Conservation (phyloP, 1,139 yeast species). For the Candida smagusa region DNA sequence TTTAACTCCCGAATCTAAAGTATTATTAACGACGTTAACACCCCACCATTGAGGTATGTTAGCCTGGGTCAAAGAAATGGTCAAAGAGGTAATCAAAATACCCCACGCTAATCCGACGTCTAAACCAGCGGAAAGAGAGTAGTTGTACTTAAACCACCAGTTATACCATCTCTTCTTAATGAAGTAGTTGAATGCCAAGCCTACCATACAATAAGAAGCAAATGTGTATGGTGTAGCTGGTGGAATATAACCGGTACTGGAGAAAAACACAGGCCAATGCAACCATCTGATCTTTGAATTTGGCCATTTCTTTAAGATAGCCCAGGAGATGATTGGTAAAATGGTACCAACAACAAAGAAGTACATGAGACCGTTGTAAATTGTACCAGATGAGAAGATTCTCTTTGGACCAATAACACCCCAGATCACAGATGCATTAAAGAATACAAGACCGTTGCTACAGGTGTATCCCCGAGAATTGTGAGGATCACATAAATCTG, state of each 20-base stretch:
- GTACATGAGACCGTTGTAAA: slow-evolving; percentile 37
- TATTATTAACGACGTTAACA: slow-evolving; percentile 31
- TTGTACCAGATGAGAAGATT: slow-evolving; percentile 34
- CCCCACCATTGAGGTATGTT: slow-evolving; percentile 61
- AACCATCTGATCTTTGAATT: slow-evolving; percentile 42
- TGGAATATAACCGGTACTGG: slow-evolving; percentile 47
- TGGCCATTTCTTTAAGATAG: slow-evolving; percentile 49
- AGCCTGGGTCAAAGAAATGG: slow-evolving; percentile 27
- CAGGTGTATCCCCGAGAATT: slow-evolving; percentile 29
- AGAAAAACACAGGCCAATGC: slow-evolving; percentile 48
- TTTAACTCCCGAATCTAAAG: slow-evolving; percentile 12
- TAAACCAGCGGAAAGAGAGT: slow-evolving; percentile 55
- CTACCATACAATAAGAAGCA: slow-evolving; percentile 38
- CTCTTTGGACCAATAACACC: slow-evolving; percentile 37
- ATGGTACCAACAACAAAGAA: slow-evolving; percentile 41
- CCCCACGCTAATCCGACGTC: slow-evolving; percentile 56
- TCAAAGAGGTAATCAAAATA: slow-evolving; percentile 45
- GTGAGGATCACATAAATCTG: slow-evolving; percentile 24
- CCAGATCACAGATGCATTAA: slow-evolving; percentile 30
- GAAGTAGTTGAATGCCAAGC: slow-evolving; percentile 30
- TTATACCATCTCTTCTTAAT: slow-evolving; percentile 41
- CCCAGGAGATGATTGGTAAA: slow-evolving; percentile 42
- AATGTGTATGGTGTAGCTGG: slow-evolving; percentile 47
- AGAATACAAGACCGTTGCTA: slow-evolving; percentile 30
- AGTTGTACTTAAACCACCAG: slow-evolving; percentile 69